These are phyloP conservation scores for Elymus sibiricus DNA, from an alignment of 176 grass and related monocot genomes.

Conservation along the genomic window DNA sequence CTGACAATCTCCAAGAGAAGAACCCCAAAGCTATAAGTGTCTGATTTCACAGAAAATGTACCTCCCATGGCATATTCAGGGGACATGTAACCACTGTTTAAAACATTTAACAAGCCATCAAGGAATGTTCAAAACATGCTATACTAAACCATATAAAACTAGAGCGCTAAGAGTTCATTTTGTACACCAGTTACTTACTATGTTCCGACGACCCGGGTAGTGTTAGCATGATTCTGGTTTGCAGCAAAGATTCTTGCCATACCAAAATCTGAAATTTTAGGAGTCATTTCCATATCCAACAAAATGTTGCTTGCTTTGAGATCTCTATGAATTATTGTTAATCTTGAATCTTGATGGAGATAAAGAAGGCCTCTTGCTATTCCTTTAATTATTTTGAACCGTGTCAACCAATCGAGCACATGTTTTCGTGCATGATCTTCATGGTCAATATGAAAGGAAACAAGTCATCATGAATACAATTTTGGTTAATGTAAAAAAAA, in stretches of 20 bases:
- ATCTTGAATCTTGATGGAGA: constrained; percentile 54
- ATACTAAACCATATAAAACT: neutral
- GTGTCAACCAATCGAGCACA: constrained; percentile 28
- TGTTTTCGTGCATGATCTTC: constrained; percentile 7
- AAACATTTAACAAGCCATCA: neutral
- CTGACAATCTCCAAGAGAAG: constrained; percentile 52
- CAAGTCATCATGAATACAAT: neutral
- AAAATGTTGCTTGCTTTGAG: constrained; percentile 51
- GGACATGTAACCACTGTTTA: constrained; percentile 52
- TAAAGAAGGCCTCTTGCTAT: constrained; percentile 46
- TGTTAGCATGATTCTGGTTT: constrained; percentile 26
- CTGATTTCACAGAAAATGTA: constrained; percentile 43
- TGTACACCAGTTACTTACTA: constrained; percentile 26
- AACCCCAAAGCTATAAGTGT: constrained; percentile 58
- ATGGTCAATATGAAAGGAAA: neutral
- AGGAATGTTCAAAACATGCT: neutral
- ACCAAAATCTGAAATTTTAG: constrained; percentile 64
- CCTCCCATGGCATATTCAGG: constrained; percentile 53
- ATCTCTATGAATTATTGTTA: constrained; percentile 42
- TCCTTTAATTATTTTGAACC: constrained; percentile 41
- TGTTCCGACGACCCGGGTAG: constrained; percentile 40
- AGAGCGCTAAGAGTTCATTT: neutral
- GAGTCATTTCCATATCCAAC: constrained; percentile 29
- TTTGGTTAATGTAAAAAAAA: neutral
- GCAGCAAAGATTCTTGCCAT: constrained; percentile 40